phyloP scores from a whole-genome alignment of 2,329 filamentous ascomycete genomes.

The Polychaeton citri region DNA sequence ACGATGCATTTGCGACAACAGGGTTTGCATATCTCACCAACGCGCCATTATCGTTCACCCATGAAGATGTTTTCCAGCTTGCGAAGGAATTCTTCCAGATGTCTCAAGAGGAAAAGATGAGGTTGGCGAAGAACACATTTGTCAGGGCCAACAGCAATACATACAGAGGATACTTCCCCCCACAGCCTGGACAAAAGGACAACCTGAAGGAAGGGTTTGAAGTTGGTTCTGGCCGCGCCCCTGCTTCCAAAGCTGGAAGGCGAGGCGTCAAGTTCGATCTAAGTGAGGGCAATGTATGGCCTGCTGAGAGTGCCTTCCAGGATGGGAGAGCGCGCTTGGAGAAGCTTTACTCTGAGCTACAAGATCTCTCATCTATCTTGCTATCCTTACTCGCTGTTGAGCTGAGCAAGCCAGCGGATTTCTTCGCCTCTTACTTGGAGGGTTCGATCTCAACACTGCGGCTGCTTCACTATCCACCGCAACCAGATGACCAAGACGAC shows the following conservation, averaged over 20 bases:
- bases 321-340: constrained; percentile 17
- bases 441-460: constrained; percentile 32
- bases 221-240: constrained; percentile 22
- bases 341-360: constrained; percentile 26
- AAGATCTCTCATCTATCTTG: constrained; percentile 24
- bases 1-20: constrained; percentile 31
- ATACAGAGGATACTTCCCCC: constrained; percentile 35
- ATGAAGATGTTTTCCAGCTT: constrained; percentile 30
- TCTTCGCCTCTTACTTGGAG: constrained; percentile 29
- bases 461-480: constrained; percentile 31
- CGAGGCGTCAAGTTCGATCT: constrained; percentile 22
- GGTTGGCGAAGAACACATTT: constrained; percentile 30
- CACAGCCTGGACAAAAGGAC: constrained; percentile 25
- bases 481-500: constrained; percentile 4
- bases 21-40: constrained; percentile 36
- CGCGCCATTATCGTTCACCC: constrained; percentile 27
- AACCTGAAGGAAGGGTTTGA: constrained; percentile 37
- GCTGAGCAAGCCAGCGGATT: constrained; percentile 24
- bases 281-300: constrained; percentile 30
- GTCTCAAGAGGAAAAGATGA: constrained; percentile 7
- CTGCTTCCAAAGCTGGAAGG: constrained; percentile 2
- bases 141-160: constrained; percentile 27
- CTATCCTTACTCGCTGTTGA: constrained; percentile 27
- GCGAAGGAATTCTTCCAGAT: constrained; percentile 16
- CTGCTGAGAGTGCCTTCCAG: constrained; percentile 12